Evolutionary conservation across 306 rosid genomes (phyloP).

Genomic region (Quercus glauca): DNA sequence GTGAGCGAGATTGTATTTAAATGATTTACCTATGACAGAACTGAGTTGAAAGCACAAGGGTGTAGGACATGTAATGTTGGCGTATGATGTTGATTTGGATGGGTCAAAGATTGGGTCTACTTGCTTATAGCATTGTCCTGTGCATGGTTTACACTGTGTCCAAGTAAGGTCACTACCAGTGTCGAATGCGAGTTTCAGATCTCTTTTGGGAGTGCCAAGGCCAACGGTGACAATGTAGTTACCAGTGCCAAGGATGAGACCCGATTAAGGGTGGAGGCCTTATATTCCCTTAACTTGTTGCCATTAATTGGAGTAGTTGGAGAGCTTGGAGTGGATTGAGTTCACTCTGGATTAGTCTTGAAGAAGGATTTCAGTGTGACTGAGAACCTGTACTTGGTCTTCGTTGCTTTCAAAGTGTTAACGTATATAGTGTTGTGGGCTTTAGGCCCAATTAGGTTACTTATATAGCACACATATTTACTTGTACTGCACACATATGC

Average conservation of each 20-base stretch:
- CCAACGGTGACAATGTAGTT: constrained; percentile 64
- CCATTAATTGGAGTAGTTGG: background rate
- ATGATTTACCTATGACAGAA: constrained; percentile 45
- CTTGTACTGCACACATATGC: too few relatives aligned
- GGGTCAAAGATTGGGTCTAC: constrained; percentile 51
- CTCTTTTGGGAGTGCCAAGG: constrained; percentile 55
- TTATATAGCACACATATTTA: too few relatives aligned
- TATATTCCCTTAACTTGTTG: background rate
- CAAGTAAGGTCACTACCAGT: constrained; percentile 79
- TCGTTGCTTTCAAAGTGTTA: background rate
- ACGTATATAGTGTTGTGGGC: too few relatives aligned
- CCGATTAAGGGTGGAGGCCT: constrained; percentile 34
- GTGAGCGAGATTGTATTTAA: too few relatives aligned
- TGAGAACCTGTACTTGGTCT: background rate
- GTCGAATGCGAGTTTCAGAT: constrained; percentile 55
- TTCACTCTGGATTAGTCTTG: constrained; percentile 22
- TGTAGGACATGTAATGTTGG: constrained; percentile 52
- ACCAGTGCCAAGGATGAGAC: constrained; percentile 40
- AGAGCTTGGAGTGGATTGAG: background rate
- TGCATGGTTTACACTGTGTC: constrained; percentile 78
- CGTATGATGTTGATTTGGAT: constrained; percentile 32
- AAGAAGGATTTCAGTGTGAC: background rate
- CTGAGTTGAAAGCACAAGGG: constrained; percentile 34
- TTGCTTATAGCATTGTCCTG: constrained; percentile 45
- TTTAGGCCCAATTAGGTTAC: too few relatives aligned